Evolutionary conservation across 2,329 filamentous ascomycete species (phyloP), one percentile per base, ranked within the genome.

Genomic region (Pestalotiopsis sp.): DNA sequence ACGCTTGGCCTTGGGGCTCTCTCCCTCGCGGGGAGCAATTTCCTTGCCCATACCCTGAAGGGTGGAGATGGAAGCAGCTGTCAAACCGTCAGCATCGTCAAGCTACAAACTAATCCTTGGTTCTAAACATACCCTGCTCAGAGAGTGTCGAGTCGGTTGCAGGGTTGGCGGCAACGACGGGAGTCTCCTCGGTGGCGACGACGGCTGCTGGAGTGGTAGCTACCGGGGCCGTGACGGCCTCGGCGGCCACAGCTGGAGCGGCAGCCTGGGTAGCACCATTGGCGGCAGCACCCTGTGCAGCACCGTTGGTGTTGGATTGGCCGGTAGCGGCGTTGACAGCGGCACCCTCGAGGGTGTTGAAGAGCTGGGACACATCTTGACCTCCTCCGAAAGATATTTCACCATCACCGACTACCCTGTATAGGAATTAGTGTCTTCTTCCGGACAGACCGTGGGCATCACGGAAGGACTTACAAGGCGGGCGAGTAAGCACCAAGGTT

Each of bases 31-130:
- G 27, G 84, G 83, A 27, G 81, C 80, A 71, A 85, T 84, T 72
- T 83, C 81, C 78, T 85, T 85, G 73, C 83, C 83, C 78, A 85
- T 81, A 38, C 83, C 83, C 72, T 85, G 83, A 41, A 85, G 80
- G 17, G 78, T 75, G 60, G 82, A 78, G 66, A 84, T 83, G 70
- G 83, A 80, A 45, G 81, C 74, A 12, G 81, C 80, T 81, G 36
- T 23, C 11, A 20, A 66, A 63, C 20, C 25, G 39, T 20, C 56
- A 66, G 66, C 69, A 9, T 5, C 25, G 17, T 66, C 23, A 27
- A 66, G 41, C 17, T 23, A 45, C 23, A 49, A 3, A 13, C 7
- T 41, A 36, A 4, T 7, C 2, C 17, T 17, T 17, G 1, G 2
- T 39, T 31, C 12, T 25, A 4, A 39, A 73, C 77, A 73, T 66